Base-by-base conservation (phyloP, 2,329 filamentous ascomycete species). In the Pseudophaeomoniella oleicola region DNA sequence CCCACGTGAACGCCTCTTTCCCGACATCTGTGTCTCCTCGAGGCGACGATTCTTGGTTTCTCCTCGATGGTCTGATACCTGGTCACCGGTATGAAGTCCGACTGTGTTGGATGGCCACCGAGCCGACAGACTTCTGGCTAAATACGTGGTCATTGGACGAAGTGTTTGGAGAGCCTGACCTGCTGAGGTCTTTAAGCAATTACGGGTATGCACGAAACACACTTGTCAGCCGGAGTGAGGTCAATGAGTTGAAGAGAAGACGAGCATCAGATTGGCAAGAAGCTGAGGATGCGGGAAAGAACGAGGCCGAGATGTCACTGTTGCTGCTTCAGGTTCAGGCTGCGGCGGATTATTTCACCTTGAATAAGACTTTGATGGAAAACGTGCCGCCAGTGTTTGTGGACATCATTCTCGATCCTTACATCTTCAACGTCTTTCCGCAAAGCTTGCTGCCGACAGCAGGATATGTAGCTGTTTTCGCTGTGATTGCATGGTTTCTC, bases 81-180 rank as follows among this genome's bases (percentile, higher is more conserved):
- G 73, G 75, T 9, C 78, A 80, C 50, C 72, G 86, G 45, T 94
- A 96, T 66, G 90, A 98, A 64, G 71, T 93, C 34, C 77, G 90
- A 37, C 69, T 94, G 41, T 96, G 88, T 62, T 98, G 88, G 87
- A 70, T 85, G 41, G 90, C 90, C 30, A 90, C 80, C 42, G 81
- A 94, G 78, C 88, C 88, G 32, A 93, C 87, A 1, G 62, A 70
- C 16, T 93, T 94, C 60, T 67, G 63, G 42, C 63, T 94, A 15
- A 66, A 76, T 40, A 74, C 77, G 1, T 75, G 76, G 53, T 62
- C 76, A 19, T 52, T 85, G 11, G 53, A 67, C 15, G 57, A 69
- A 16, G 72, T 84, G 36, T 75, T 81, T 47, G 63, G 71, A 31
- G 71, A 69, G 0, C 67, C 77, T 3, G 60, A 68, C 6, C 67